Evolutionary conservation across 441 rosid genomes (phyloP).

Genomic region (Arabidopsis lyrata): DNA sequence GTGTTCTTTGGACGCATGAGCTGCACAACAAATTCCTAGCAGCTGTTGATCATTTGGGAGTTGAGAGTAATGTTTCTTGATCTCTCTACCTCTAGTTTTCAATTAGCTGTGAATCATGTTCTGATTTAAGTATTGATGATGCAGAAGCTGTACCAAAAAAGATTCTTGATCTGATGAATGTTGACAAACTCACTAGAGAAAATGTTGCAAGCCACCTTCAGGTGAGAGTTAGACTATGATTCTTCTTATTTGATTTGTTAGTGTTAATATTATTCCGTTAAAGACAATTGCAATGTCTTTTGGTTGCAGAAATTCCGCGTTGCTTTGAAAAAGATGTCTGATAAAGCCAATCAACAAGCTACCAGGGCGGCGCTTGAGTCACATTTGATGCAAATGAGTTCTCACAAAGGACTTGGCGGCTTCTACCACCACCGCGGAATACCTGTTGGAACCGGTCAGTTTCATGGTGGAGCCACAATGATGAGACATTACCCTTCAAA

Average conservation of each 20-base stretch:
- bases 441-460: conserved; percentile 58
- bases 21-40: conserved; percentile 63
- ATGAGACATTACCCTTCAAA: conserved; percentile 59
- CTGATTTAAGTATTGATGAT: conserved; percentile 30
- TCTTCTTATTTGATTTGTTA: not conserved
- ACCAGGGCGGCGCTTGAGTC: conserved; percentile 70
- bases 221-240: conserved; percentile 35
- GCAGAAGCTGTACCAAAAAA: conserved; percentile 82
- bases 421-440: conserved; percentile 44
- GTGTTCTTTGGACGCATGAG: conserved; percentile 72
- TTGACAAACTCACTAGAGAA: conserved; percentile 71
- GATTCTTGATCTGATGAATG: conserved; percentile 75
- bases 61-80: conserved; percentile 59
- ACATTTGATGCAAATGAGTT: conserved; percentile 58
- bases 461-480: conserved; percentile 50
- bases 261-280: not conserved
- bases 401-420: conserved; percentile 60
- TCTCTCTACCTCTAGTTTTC: conserved; percentile 12
- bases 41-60: conserved; percentile 65
- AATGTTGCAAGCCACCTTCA: conserved; percentile 78
- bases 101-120: not conserved
- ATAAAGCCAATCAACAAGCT: conserved; percentile 76
- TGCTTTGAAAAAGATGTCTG: conserved; percentile 69
- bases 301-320: conserved; percentile 75
- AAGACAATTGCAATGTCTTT: conserved; percentile 22